phyloP scores from a whole-genome alignment of 2,329 filamentous ascomycete species.

The Thelonectria discophora region DNA sequence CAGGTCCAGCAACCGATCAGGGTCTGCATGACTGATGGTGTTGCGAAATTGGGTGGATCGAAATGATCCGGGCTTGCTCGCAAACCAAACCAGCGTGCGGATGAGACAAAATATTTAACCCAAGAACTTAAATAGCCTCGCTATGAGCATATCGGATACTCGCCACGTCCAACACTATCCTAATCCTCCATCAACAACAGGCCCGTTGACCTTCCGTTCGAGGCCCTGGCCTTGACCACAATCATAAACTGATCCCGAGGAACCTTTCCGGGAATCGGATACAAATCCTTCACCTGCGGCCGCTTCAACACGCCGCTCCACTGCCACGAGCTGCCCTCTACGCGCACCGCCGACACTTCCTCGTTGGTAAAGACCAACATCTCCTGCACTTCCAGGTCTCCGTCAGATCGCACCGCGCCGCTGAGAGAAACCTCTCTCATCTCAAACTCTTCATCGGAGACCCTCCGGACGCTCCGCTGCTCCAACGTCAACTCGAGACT shows the following conservation, averaged over 20 bases:
- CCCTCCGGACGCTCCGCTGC: background rate
- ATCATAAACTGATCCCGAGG: slow-evolving; percentile 23
- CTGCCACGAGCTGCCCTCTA: slow-evolving; percentile 1
- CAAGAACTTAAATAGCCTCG: background rate
- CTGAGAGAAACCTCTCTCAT: background rate
- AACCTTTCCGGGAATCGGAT: background rate
- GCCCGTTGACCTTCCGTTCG: slow-evolving; percentile 4
- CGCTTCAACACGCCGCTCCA: slow-evolving; percentile 4
- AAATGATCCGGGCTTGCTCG: background rate
- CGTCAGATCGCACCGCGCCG: background rate
- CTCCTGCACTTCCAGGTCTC: background rate
- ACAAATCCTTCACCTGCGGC: background rate
- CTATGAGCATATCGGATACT: background rate
- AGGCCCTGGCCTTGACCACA: slow-evolving; percentile 11
- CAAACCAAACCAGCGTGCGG: background rate
- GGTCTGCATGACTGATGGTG: background rate
- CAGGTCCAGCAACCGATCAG: slow-evolving; percentile 5
- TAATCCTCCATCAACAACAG: slow-evolving; percentile 16
- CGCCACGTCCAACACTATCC: background rate
- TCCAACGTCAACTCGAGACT: background rate
- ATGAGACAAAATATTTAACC: background rate
- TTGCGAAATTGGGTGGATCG: background rate
- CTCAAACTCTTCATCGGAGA: background rate
- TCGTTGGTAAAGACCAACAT: slow-evolving; percentile 8
- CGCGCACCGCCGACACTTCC: background rate